Evolutionary conservation across 306 rosid genomes (phyloP), one percentile per base, ranked within the genome.

Genomic region (Cyclanthera cordifolia): DNA sequence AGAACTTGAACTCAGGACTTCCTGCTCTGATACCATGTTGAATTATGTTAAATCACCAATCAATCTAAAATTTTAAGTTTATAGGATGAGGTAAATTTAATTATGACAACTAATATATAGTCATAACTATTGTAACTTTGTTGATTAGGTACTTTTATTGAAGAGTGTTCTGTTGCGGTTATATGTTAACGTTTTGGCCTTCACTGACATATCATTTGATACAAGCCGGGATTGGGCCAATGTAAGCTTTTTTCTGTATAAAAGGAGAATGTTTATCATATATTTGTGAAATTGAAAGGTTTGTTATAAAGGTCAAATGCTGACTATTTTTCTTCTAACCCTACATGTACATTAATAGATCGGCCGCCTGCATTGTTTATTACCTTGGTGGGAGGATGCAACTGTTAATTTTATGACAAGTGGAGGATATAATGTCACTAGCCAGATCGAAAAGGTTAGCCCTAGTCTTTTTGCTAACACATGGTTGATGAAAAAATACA

Each of bases 311-410:
- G 30, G 14, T 27, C 10, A 28, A 67, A 67, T 1, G 8, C 25
- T 10, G 17, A 2, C 58, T 48, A 17, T 30, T 48, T 21, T 50
- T 3, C 60, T 70, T 43, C 34, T 41, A 70, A 30, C 70, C 21
- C 34, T 63, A 20, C 67, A n/a, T n/a, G n/a, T n/a, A n/a, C n/a
- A n/a, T n/a, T n/a, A n/a, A n/a, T 75, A 87, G 95, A 80, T 84
- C 13, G 91, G 91, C 24, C 95, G 96, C 70, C 82, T 87, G 86
- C 96, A 93, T 78, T 89, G 96, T 76, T 74, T 80, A 72, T 37
- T 84, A 48, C 96, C 98, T 41, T 89, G 94, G 94, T 87, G 95
- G 95, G 87, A 86, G 73, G 94, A 93, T 79, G 90, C 91, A 53
- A 76, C 89, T 5, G 95, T 87, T 56, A 85, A 79, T 79, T 93